Evolutionary conservation across 2,329 filamentous ascomycete species (phyloP).

Genomic region (Penicillium sp.): DNA sequence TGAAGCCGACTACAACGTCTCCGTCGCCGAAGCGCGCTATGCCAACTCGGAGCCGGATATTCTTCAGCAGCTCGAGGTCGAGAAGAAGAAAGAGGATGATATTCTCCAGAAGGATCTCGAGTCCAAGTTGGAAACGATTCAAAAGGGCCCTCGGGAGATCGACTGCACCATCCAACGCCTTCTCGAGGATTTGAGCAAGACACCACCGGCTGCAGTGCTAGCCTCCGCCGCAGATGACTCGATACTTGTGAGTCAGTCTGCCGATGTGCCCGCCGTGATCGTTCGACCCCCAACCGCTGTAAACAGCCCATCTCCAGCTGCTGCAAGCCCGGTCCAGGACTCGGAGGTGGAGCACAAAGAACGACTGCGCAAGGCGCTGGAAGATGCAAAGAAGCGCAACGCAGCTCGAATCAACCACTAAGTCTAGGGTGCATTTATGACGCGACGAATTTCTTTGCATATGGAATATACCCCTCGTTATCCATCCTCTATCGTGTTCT

Average conservation of each 20-base stretch:
- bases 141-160: slow-evolving; percentile 37
- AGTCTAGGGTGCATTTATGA: slow-evolving; percentile 10
- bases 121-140: slow-evolving; percentile 41
- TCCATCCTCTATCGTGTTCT: background rate
- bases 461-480: slow-evolving; percentile 7
- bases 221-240: slow-evolving; percentile 3
- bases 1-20: slow-evolving; percentile 50
- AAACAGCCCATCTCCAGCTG: slow-evolving; percentile 8
- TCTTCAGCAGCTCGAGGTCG: slow-evolving; percentile 42
- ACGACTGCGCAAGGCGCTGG: slow-evolving; percentile 48
- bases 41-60: slow-evolving; percentile 42
- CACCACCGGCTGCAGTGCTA: slow-evolving; percentile 19
- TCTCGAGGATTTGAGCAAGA: slow-evolving; percentile 34
- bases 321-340: slow-evolving; percentile 9
- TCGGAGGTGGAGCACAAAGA: slow-evolving; percentile 44
- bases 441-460: slow-evolving; percentile 20
- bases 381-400: slow-evolving; percentile 54
- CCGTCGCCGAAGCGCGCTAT: slow-evolving; percentile 50
- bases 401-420: slow-evolving; percentile 30
- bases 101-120: slow-evolving; percentile 44
- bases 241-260: slow-evolving; percentile 7
- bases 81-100: slow-evolving; percentile 48
- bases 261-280: slow-evolving; percentile 20
- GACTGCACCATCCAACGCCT: slow-evolving; percentile 37
- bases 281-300: slow-evolving; percentile 26